Percentiles rank a stretch among this genome's conserved stretches.
Evolutionary conservation across 106 monocot genomes (phyloP).

Genomic region (Platanthera guangdongensis): DNA sequence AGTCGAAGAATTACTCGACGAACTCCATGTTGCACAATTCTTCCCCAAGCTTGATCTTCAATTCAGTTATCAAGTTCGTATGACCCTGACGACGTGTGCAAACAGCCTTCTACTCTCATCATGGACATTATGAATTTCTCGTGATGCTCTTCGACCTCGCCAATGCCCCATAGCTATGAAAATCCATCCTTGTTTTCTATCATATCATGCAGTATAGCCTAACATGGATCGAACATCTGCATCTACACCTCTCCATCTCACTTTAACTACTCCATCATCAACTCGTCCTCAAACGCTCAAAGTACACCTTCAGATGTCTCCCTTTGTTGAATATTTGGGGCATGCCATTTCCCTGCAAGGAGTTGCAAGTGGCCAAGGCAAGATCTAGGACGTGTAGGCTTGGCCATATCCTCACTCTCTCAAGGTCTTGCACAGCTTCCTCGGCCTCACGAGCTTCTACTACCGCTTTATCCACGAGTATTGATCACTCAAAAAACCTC

Average conservation of each 20-base stretch:
- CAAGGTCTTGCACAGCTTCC: neutral
- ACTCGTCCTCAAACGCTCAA: neutral
- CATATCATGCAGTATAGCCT: neutral
- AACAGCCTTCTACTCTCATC: neutral
- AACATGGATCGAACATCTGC: neutral
- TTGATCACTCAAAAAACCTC: neutral
- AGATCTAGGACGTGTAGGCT: neutral
- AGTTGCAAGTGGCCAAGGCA: neutral
- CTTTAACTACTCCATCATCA: too few species aligned
- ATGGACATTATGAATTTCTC: neutral
- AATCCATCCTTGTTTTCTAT: neutral
- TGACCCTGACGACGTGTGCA: neutral
- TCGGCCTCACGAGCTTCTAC: neutral
- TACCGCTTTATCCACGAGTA: neutral
- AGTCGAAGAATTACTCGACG: slow-evolving; percentile 14
- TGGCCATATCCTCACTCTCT: neutral
- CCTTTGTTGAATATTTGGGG: neutral
- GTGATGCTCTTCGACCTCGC: neutral
- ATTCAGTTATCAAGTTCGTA: neutral
- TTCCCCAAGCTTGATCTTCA: slow-evolving; percentile 10
- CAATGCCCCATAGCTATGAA: neutral
- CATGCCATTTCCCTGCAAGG: neutral
- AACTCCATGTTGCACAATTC: neutral
- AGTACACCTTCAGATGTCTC: neutral
- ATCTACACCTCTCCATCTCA: neutral